Base-by-base conservation (phyloP, 495 filamentous ascomycete genomes). In the Hyaloscypha hepaticicola region DNA sequence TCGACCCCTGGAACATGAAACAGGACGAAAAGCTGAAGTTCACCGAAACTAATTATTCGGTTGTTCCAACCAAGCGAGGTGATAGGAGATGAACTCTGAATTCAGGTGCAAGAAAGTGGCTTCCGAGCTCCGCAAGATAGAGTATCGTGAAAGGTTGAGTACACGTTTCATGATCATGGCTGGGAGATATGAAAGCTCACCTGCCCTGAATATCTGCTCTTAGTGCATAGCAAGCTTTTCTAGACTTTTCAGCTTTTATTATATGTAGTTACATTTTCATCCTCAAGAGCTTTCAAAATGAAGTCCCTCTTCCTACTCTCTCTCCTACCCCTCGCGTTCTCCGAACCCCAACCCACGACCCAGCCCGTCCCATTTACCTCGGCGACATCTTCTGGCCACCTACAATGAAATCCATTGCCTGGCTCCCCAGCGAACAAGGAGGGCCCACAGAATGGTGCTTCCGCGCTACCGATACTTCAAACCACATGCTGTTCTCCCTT, bases 351-450 rank as follows among this genome's bases (percentile, higher is more conserved):
- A 27, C 22, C 34, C 53, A 65, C 48, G 53, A 66, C 57, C 63
- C 67, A 4, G 8, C 33, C 16, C 16, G 29, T n/a, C 66, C 69
- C 25, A 69, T 71, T 45, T 69, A 66, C 38, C 63, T 71, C 3
- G 69, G 66, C 53, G 63, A 68, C 0, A 56, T 69, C 52, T 68
- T 71, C 63, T 69, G 58, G 60, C 69, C 69, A 2, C 69, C 69
- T 22, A 33, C 38, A 21, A 68, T 71, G 66, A 68, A 55, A 29
- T 63, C 66, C 48, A 38, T 68, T 0, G 69, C 66, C 50, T 71
- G 66, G 66, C 49, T 66, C 4, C 69, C 69, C 9, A 38, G 63
- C 8, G 21, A 41, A 16, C n/a, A 45, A 14, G 55, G 56, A 5
- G n/a, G 53, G 19, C 58, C 25, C 4, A 25, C 38, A 22, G 55